Conservation (phyloP, 208 protist genomes). For the Acanthamoeba lugdunensis region DNA sequence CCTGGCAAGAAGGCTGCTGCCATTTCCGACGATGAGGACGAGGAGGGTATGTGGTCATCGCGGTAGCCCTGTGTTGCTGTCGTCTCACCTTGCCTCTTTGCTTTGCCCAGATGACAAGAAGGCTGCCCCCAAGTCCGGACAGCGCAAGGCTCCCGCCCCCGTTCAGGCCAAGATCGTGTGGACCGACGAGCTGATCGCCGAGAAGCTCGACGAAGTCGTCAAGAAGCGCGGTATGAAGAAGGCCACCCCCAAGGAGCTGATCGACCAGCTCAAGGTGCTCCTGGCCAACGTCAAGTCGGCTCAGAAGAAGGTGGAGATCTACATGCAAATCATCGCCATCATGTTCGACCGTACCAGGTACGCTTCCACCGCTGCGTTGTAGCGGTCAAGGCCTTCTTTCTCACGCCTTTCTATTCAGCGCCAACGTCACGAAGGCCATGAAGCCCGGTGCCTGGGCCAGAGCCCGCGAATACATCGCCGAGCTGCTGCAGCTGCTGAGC, state of each 20-base stretch:
- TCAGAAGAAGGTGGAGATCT: slow-evolving; percentile 68
- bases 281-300: slow-evolving; percentile 51
- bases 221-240: slow-evolving; percentile 68
- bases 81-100: background rate
- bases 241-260: slow-evolving; percentile 47
- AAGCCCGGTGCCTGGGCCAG: slow-evolving; percentile 4
- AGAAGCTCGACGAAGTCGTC: slow-evolving; percentile 61
- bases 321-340: slow-evolving; percentile 51
- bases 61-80: background rate
- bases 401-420: background rate
- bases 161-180: slow-evolving; percentile 39
- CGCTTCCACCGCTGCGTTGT: background rate
- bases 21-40: slow-evolving; percentile 36
- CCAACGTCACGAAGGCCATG: slow-evolving; percentile 71
- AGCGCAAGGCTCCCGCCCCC: background rate
- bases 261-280: slow-evolving; percentile 58
- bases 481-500: slow-evolving; percentile 32
- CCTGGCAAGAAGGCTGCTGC: background rate
- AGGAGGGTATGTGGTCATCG: background rate
- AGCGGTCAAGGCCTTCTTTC: background rate
- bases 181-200: slow-evolving; percentile 44
- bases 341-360: slow-evolving; percentile 66
- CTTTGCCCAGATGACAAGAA: background rate
- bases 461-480: background rate
- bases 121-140: background rate